These are phyloP conservation scores for Yamadazyma atlantica DNA, from an alignment of 1,139 yeast species.

Conservation along the genomic window DNA sequence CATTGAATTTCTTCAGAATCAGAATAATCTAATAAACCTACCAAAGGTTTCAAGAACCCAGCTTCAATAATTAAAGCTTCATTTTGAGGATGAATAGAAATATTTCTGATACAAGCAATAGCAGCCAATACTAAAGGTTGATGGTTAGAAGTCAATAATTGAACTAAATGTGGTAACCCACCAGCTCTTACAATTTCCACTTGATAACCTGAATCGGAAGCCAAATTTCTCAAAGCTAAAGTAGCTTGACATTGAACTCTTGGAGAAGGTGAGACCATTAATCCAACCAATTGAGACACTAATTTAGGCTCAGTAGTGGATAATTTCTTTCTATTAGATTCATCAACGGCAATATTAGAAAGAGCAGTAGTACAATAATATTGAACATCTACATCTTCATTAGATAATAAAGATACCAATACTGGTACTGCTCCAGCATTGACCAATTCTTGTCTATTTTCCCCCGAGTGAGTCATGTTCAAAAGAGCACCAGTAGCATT, in stretches of 20 bases:
- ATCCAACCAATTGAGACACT: conserved; percentile 79
- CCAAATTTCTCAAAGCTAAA: conserved; percentile 88
- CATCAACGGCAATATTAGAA: conserved; percentile 96
- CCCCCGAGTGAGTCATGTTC: conserved; percentile 97
- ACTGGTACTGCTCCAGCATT: conserved; percentile 99
- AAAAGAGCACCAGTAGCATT: conserved; percentile 97
- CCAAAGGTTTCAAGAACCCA: conserved; percentile 89
- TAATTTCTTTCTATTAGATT: conserved; percentile 80
- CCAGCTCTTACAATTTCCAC: conserved; percentile 94
- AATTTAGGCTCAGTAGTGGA: conserved; percentile 94
- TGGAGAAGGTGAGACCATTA: conserved; percentile 92
- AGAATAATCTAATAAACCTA: conserved; percentile 75
- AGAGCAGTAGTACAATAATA: conserved; percentile 97
- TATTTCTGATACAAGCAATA: conserved; percentile 96
- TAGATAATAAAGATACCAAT: conserved; percentile 80
- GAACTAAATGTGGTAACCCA: conserved; percentile 89
- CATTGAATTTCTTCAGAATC: conserved; percentile 97
- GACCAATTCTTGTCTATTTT: conserved; percentile 93
- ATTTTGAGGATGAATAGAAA: conserved; percentile 93
- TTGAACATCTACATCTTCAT: conserved; percentile 94
- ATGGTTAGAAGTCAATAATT: conserved; percentile 82
- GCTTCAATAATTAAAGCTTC: conserved; percentile 95
- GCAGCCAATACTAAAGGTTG: conserved; percentile 94
- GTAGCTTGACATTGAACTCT: conserved; percentile 99
- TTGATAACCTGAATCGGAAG: conserved; percentile 91